phyloP scores from a whole-genome alignment of 2,329 filamentous ascomycete species.

The Alternaria arborescens region DNA sequence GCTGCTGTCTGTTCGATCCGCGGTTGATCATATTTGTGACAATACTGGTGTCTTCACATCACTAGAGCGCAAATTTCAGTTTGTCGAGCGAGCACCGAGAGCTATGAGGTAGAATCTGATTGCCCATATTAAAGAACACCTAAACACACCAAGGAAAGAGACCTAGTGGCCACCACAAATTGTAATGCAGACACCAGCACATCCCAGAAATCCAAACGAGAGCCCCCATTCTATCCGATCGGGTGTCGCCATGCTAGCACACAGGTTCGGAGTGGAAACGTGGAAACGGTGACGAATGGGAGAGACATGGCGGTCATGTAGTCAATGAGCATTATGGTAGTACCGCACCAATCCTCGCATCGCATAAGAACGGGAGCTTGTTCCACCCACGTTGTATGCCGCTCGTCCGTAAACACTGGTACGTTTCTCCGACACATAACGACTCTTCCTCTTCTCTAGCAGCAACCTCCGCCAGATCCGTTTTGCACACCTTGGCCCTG shows the following conservation, averaged over 20 bases:
- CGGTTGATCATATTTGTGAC: not conserved
- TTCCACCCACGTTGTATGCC: slow-evolving; percentile 41
- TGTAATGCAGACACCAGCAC: slow-evolving; percentile 34
- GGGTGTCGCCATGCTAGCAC: slow-evolving; percentile 38
- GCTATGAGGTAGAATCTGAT: slow-evolving; percentile 27
- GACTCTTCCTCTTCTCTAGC: slow-evolving; percentile 65
- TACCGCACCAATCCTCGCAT: slow-evolving; percentile 33
- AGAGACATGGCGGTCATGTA: slow-evolving; percentile 29
- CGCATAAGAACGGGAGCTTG: slow-evolving; percentile 30
- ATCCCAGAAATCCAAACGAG: slow-evolving; percentile 43
- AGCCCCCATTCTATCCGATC: slow-evolving; percentile 37
- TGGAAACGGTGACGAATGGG: slow-evolving; percentile 29
- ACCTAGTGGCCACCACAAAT: slow-evolving; percentile 42
- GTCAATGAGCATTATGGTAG: slow-evolving; percentile 41
- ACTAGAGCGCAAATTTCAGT: not conserved
- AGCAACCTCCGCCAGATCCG: slow-evolving; percentile 86
- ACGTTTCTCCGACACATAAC: slow-evolving; percentile 20
- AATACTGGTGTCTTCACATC: not conserved
- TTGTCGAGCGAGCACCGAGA: slow-evolving; percentile 6
- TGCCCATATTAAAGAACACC: slow-evolving; percentile 40
- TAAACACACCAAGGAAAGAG: slow-evolving; percentile 30
- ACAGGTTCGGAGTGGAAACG: slow-evolving; percentile 23
- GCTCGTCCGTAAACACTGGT: slow-evolving; percentile 25
- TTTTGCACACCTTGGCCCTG: slow-evolving; percentile 93
- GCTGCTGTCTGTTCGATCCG: not conserved